phyloP scores from a whole-genome alignment of 192 early-diverging fungal species.

The Coemansia aciculifera region DNA sequence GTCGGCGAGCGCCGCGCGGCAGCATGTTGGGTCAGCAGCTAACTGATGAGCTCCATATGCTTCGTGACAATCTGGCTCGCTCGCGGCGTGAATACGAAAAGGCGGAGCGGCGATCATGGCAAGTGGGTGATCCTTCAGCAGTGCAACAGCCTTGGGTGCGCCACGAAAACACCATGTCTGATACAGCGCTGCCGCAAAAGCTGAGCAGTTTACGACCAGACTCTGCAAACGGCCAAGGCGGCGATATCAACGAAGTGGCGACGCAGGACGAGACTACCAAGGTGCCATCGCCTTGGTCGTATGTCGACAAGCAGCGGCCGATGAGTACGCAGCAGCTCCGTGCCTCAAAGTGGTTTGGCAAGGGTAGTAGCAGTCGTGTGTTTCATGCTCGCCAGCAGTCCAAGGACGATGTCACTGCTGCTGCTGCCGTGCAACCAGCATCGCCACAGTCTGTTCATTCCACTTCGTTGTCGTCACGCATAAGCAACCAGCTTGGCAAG shows the following conservation, averaged over 20 bases:
- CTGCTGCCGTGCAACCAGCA: conserved; percentile 1
- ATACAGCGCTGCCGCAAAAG: conserved; percentile 35
- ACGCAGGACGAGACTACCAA: conserved; percentile 14
- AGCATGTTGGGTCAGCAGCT: conserved; percentile 55
- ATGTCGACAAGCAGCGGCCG: conserved; percentile 32
- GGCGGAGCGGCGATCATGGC: conserved; percentile 45
- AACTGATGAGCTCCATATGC: conserved; percentile 43
- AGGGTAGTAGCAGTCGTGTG: conserved; percentile 1
- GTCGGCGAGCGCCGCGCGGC: conserved; percentile 32
- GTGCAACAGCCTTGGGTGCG: conserved; percentile 40
- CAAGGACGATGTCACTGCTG: conserved; percentile 4
- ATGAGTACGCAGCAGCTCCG: conserved; percentile 37
- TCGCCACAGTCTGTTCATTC: conserved; percentile 16
- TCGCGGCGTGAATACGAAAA: conserved; percentile 25
- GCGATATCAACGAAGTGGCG: not conserved
- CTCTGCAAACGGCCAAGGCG: not conserved
- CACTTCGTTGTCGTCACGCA: conserved; percentile 30
- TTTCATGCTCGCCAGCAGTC: conserved; percentile 1
- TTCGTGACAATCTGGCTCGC: conserved; percentile 39
- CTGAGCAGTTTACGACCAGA: not conserved
- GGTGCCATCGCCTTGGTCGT: conserved; percentile 40
- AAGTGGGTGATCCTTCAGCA: conserved; percentile 21
- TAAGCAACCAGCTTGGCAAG: conserved; percentile 44
- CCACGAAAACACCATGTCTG: conserved; percentile 35
- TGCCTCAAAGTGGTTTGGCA: conserved; percentile 33